A percentile compares a stretch with the other conserved stretches of the same genome.
Conservation (phyloP, 2,329 filamentous ascomycete species). For the Clarireedia paspali region DNA sequence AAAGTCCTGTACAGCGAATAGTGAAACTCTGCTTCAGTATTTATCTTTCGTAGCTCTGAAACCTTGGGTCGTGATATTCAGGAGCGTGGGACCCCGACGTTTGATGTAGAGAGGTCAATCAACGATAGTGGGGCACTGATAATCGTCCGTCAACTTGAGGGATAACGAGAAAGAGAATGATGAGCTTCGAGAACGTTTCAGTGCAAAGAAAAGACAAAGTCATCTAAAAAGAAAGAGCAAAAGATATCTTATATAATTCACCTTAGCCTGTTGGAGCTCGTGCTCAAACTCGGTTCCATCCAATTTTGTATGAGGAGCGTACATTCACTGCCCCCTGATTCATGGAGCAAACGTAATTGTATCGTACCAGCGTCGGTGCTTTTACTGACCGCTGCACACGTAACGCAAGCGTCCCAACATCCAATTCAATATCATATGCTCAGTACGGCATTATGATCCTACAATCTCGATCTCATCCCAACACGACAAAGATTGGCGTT, state of each 20-base stretch:
- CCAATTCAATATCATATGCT: too few species aligned
- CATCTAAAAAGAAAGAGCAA: background rate
- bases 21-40: too few species aligned
- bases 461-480: too few species aligned
- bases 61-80: background rate
- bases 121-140: background rate
- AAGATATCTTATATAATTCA: background rate
- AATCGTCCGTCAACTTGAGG: too few species aligned
- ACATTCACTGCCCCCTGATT: slow-evolving; percentile 5
- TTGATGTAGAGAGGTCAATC: background rate
- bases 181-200: too few species aligned
- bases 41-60: too few species aligned
- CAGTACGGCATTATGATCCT: too few species aligned
- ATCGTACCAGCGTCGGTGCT: background rate
- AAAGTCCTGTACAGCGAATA: too few species aligned
- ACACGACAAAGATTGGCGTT: too few species aligned
- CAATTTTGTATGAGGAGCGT: background rate
- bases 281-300: background rate
- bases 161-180: background rate
- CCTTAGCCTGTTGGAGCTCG: background rate
- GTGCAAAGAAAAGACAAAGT: background rate
- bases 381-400: slow-evolving; percentile 1
- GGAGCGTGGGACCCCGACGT: background rate
- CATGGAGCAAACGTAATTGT: background rate
- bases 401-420: background rate